Evolutionary conservation across 2,329 filamentous ascomycete genomes (phyloP), one percentile per base, ranked within the genome.

Genomic region (Fusarium duplospermum): DNA sequence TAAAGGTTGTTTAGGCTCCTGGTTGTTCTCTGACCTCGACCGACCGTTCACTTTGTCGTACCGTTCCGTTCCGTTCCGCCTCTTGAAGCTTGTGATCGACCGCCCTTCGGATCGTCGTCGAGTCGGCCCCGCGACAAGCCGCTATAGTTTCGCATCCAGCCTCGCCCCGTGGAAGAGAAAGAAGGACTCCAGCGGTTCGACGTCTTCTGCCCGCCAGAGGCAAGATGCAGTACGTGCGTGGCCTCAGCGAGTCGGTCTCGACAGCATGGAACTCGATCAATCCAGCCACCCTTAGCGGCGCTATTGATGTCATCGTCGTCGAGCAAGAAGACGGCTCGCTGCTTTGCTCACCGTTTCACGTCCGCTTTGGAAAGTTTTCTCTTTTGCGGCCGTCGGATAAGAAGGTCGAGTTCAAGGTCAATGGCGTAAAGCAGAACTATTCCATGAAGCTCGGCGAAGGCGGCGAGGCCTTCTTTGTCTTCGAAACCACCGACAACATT

Each of bases 211-310:
- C 42, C 68, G 35, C 52, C 38, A 57, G 62, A 69, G 74, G 64
- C 69, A 73, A 83, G 72, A 98, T 98, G 96, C 95, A 98, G 88
- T 98, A 98, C 93, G 95, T 98, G 77, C 91, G 96, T 77, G 97
- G 95, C 81, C 90, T 98, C 79, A 96, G 94, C 84, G 95, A 95
- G 82, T 97, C 95, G 62, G 96, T 99, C 79, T 97, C 95, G 78
- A 98, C 96, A 86, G 96, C 96, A 83, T 99, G 96, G 96, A 99
- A 99, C 85, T 98, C 95, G 29, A 97, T 99, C 88, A 99, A 99
- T 84, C 96, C 96, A 60, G 95, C 96, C 52, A 99, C 96, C 14
- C 90, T 99, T 66, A 98, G 94, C 85, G 96, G 96, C 80, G 96
- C 96, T 80, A 98, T 99, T 85, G 96, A 99, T 88, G 96, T 98